phyloP scores from a whole-genome alignment of 768 basidiomycete genomes.

The Neoboletus subvelutipes region DNA sequence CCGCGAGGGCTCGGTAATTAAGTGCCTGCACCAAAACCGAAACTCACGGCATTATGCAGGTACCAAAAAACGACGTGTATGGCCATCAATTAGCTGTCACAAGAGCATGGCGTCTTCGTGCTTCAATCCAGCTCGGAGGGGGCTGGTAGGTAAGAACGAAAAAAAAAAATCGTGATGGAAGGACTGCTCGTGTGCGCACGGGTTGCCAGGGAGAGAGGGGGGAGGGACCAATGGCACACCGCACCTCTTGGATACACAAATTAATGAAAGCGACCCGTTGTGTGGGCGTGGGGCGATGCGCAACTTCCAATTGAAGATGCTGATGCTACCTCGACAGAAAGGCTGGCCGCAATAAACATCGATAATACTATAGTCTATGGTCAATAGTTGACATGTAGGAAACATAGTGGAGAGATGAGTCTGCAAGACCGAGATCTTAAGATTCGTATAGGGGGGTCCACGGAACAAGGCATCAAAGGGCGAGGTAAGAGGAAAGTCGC shows the following conservation, averaged over 20 bases:
- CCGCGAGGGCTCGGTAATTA: not conserved
- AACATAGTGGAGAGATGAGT: not conserved
- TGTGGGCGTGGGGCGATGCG: not conserved
- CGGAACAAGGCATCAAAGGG: not conserved
- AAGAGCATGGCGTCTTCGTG: not conserved
- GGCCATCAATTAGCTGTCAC: not conserved
- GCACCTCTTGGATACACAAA: no score
- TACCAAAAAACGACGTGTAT: no score
- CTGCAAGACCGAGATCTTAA: not conserved
- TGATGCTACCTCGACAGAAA: not conserved
- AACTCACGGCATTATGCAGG: not conserved
- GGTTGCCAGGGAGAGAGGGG: no score
- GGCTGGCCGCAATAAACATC: not conserved
- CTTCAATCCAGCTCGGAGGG: not conserved
- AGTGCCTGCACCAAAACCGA: not conserved
- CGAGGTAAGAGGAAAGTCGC: not conserved
- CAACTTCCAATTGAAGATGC: not conserved
- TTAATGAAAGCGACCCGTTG: not conserved
- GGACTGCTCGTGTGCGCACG: no score
- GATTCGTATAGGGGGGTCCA: not conserved
- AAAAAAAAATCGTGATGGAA: not conserved
- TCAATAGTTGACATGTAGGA: not conserved
- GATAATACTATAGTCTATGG: slow-evolving; percentile 3
- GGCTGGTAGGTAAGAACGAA: not conserved
- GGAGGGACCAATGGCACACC: not conserved